These are phyloP conservation scores for Suhomyces kilbournensis DNA, from an alignment of 805 yeast species.

Conservation along the genomic window DNA sequence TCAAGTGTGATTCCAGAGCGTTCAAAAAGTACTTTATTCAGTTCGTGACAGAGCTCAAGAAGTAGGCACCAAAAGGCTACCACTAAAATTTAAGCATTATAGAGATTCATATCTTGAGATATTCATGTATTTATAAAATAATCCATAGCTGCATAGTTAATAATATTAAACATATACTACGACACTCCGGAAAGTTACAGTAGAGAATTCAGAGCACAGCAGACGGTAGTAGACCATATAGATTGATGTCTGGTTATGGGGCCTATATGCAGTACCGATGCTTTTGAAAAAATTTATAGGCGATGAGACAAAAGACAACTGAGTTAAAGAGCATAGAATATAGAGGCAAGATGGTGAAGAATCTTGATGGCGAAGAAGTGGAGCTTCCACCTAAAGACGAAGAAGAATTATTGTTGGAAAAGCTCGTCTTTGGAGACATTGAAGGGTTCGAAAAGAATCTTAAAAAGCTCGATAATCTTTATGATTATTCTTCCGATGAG, in stretches of 20 bases:
- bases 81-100: neutral
- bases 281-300: neutral
- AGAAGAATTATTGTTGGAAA: conserved; percentile 78
- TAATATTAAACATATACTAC: neutral
- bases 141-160: neutral
- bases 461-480: conserved; percentile 57
- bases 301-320: neutral
- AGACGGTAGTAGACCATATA: too few species aligned
- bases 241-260: neutral
- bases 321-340: neutral
- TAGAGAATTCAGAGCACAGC: too few species aligned
- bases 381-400: conserved; percentile 70
- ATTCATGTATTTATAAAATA: neutral
- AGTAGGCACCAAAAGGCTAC: neutral
- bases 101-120: conserved; percentile 1
- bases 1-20: conserved; percentile 53
- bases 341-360: conserved; percentile 9
- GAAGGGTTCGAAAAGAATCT: conserved; percentile 69
- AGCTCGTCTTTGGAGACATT: conserved; percentile 84
- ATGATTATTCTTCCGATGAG: conserved; percentile 44
- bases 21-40: conserved; percentile 69
- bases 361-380: conserved; percentile 18
- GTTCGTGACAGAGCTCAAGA: conserved; percentile 35
- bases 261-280: neutral
- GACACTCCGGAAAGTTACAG: neutral